Evolutionary conservation across 129 eudicot genomes (phyloP).

Genomic region (Tanacetum coccineum): DNA sequence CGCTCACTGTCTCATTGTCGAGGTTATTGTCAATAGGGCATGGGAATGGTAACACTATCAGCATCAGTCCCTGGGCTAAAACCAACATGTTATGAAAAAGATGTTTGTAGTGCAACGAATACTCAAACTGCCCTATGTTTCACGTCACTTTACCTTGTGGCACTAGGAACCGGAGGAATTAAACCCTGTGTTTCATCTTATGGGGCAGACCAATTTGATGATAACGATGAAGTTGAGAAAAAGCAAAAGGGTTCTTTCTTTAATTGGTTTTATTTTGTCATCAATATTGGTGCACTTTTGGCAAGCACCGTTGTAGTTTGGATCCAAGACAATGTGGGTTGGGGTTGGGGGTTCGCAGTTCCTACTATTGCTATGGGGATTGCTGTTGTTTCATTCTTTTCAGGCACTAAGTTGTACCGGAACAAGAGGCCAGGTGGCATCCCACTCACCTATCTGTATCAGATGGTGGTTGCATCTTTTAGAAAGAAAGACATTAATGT

Average conservation of each 20-base stretch:
- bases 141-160: slow-evolving; percentile 51
- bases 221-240: slow-evolving; percentile 35
- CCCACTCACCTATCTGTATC: slow-evolving; percentile 56
- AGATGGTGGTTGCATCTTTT: slow-evolving; percentile 64
- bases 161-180: slow-evolving; percentile 76
- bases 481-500: slow-evolving; percentile 29
- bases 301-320: slow-evolving; percentile 55
- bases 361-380: slow-evolving; percentile 60
- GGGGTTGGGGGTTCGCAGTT: slow-evolving; percentile 72
- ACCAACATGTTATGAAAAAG: slow-evolving; percentile 41
- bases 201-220: slow-evolving; percentile 78
- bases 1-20: slow-evolving; percentile 10
- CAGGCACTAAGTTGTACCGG: slow-evolving; percentile 54
- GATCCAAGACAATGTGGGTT: slow-evolving; percentile 64
- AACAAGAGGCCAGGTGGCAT: slow-evolving; percentile 61
- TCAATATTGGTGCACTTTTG: slow-evolving; percentile 56
- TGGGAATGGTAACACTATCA: slow-evolving; percentile 52
- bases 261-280: slow-evolving; percentile 62
- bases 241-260: slow-evolving; percentile 53
- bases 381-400: slow-evolving; percentile 49
- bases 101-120: slow-evolving; percentile 41
- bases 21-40: slow-evolving; percentile 37
- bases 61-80: slow-evolving; percentile 63
- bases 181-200: slow-evolving; percentile 71
- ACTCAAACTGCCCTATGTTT: slow-evolving; percentile 45